A percentile compares a stretch with the other conserved stretches of the same genome.
Evolutionary conservation across 352 stramenopile genomes (phyloP).

Genomic region (Globisporangium paddicum): DNA sequence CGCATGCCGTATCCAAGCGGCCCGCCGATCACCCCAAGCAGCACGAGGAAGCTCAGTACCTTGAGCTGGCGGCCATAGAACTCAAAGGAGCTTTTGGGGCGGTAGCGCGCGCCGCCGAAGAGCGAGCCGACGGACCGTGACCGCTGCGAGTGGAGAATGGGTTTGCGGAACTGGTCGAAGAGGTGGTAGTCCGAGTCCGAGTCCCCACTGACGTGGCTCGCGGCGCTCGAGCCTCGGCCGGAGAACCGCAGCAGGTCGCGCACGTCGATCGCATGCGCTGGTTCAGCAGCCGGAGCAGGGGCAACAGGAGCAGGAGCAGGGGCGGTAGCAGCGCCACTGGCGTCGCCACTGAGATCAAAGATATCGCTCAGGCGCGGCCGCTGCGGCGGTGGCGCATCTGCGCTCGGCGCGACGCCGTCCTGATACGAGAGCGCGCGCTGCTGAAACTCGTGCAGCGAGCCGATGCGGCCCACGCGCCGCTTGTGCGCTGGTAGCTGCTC

Average conservation of each 20-base stretch:
- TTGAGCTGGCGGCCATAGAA: conserved; percentile 70
- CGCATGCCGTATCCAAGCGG: conserved; percentile 74
- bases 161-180: conserved; percentile 16
- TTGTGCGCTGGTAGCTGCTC: conserved; percentile 56
- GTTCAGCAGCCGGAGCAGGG: neutral
- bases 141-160: conserved; percentile 21
- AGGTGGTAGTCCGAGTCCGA: conserved; percentile 30
- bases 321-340: neutral
- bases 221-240: conserved; percentile 4
- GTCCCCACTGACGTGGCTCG: conserved; percentile 12
- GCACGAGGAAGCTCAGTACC: conserved; percentile 67
- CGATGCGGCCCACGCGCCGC: conserved; percentile 64
- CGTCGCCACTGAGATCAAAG: neutral
- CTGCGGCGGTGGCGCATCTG: conserved; percentile 1
- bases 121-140: conserved; percentile 53
- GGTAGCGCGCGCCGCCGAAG: conserved; percentile 48
- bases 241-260: conserved; percentile 17
- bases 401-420: conserved; percentile 11
- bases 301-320: too few relatives aligned
- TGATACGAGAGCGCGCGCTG: conserved; percentile 64
- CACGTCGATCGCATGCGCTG: conserved; percentile 8
- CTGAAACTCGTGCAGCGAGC: conserved; percentile 81
- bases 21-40: conserved; percentile 77
- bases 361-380: neutral
- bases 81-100: conserved; percentile 27